Conservation (phyloP, 176 grass and related monocot species). For the Triticum urartu region DNA sequence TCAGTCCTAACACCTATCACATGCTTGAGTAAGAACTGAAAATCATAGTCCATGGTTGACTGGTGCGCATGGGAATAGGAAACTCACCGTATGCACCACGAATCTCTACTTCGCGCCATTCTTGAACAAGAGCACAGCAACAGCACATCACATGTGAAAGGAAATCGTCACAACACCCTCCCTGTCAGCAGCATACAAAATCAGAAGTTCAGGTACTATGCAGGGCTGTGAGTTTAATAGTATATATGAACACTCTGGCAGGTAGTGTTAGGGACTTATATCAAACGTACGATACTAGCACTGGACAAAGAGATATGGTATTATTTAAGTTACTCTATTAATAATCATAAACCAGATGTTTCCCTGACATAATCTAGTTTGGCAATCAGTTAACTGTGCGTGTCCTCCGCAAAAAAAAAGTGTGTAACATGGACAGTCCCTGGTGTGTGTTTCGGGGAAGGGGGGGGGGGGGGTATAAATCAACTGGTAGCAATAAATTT, state of each 20-base stretch:
- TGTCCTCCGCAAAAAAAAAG: no score
- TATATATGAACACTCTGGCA: neutral
- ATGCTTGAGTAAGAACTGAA: neutral
- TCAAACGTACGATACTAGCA: neutral
- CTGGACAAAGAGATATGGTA: neutral
- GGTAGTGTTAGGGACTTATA: neutral
- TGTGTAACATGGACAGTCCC: neutral
- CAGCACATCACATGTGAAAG: slow-evolving; percentile 93
- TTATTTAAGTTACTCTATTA: neutral
- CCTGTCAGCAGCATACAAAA: slow-evolving; percentile 42
- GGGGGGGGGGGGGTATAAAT: neutral
- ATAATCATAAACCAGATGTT: neutral
- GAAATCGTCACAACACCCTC: slow-evolving; percentile 93
- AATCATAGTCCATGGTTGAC: neutral
- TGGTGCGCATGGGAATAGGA: neutral
- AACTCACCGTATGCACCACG: slow-evolving; percentile 60
- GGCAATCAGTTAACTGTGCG: neutral
- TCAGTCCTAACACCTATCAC: neutral
- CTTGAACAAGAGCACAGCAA: slow-evolving; percentile 95
- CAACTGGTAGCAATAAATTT: neutral
- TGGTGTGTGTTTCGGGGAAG: no score
- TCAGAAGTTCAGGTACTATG: neutral
- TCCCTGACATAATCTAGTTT: neutral
- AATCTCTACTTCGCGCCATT: slow-evolving; percentile 97
- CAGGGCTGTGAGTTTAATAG: neutral